Evolutionary conservation across 2,329 filamentous ascomycete genomes (phyloP), one percentile per base, ranked within the genome.

Genomic region (Monosporascus cannonballus): DNA sequence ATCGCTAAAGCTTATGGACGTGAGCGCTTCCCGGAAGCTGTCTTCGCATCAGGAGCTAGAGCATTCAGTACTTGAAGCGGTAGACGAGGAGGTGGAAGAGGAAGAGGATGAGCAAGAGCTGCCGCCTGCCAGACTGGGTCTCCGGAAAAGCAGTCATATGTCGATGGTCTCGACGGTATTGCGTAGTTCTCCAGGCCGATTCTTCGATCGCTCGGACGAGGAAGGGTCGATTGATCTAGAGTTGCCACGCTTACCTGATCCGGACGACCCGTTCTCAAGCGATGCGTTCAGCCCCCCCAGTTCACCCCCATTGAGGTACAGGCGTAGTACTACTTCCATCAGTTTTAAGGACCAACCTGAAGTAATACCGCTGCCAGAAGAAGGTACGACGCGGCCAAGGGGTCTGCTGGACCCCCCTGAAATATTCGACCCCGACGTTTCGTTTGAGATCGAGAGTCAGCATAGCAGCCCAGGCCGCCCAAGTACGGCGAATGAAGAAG

Each of bases 331-430:
- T 18, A 61, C 66, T 11, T 74, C 74, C 3, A 65, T 73, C 25
- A 71, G 71, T 6, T 75, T 76, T 44, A 72, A 71, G 47, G 75
- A 75, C 39, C 72, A 72, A 56, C 76, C 77, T n/a, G 68, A 75
- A 14, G 67, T 77, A 39, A 61, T 66, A 2, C 69, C 76, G 39
- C 61, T 72, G 7, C 69, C 71, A 4, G 70, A 73, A 46, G 24
- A 37, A 41, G 67, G 73, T 20, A 72, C 73, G 8, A 72, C 71
- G 15, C 68, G 71, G 14, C 73, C 71, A 2, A 72, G 69, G 38
- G 74, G 72, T 14, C 72, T 73, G 0, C 59, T 74, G 6, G 71
- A 76, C 22, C 69, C 73, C 30, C 76, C 75, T 0, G 75, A 74
- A 24, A 57, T 71, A 4, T 74, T 78, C n/a, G 76, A 76, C 38